Evolutionary conservation across 2,329 filamentous ascomycete genomes (phyloP), one percentile per base, ranked within the genome.

Genomic region (Ceratocystis cubensis): DNA sequence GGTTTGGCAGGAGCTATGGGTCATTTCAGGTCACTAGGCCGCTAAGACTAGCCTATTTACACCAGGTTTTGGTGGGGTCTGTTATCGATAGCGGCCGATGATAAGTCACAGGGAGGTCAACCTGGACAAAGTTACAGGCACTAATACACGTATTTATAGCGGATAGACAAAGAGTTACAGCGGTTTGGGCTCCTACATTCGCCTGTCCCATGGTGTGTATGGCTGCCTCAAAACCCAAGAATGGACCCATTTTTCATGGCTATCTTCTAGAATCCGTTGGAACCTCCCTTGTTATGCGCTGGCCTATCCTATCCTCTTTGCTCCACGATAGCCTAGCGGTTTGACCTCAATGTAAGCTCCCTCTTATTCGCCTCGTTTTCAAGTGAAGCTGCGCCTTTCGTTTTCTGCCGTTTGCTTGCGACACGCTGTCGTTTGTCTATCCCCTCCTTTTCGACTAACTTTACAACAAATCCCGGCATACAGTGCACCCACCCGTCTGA

Each of bases 201-300:
- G 8, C 37, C 37, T 13, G 37, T 41, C 3, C 37, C 10, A 13
- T 41, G 10, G 37, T 13, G 37, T 13, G 8, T 13, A 10, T 41
- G 37, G 37, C n/a, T 22, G 57, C 30, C 33, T 7, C n/a, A 28
- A 37, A 30, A 3, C 20, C 48, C 5, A 41, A 22, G 13, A 13
- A 33, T 17, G 22, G 61, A 8, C 46, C 61, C 61, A 30, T 63
- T 63, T 48, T 48, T 63, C 25, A 17, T 20, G n/a, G 64, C 37
- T 37, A 44, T 20, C 65, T 69, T 70, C 64, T 67, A 69, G 72
- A 73, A 73, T 59, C 69, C 50, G 53, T 68, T 68, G 69, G 72
- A 73, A 73, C n/a, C 71, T 33, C 17, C 10, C 22, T 5, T 30
- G 25, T 0, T 6, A 17, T 33, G 13, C 33, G 17, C 28, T n/a